Conservation (phyloP, 805 yeast genomes). For the Starmerella apicola region DNA sequence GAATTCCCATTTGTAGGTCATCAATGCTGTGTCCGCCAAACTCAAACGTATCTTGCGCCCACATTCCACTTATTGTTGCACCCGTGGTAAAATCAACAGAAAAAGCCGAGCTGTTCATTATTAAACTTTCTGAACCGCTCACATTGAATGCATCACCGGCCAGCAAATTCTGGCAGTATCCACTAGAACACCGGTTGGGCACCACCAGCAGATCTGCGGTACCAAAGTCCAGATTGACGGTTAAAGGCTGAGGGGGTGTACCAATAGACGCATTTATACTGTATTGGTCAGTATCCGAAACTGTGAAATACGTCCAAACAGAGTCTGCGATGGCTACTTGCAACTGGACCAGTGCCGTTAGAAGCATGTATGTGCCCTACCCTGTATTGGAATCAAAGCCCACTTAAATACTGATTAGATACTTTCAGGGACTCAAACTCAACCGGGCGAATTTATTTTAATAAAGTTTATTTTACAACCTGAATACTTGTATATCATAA, state of each 20-base stretch:
- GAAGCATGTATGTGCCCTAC: too few species aligned
- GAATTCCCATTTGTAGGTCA: slow-evolving; percentile 1
- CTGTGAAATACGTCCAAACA: neutral
- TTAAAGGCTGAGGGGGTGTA: slow-evolving; percentile 12
- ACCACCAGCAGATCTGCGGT: slow-evolving; percentile 13
- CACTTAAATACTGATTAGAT: too few species aligned
- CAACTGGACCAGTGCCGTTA: too few species aligned
- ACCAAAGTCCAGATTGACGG: slow-evolving; percentile 13
- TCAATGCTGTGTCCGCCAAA: neutral
- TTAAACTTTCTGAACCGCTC: neutral
- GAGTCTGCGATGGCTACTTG: too few species aligned
- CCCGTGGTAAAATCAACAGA: slow-evolving; percentile 7
- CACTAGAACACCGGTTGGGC: slow-evolving; percentile 5
- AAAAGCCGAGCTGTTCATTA: neutral
- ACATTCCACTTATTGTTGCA: slow-evolving; percentile 6
- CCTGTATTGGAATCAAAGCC: too few species aligned
- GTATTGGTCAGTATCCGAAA: neutral
- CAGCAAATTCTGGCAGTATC: neutral
- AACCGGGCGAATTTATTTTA: too few species aligned
- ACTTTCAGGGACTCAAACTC: too few species aligned
- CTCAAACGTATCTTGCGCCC: slow-evolving; percentile 10
- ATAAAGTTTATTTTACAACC: too few species aligned
- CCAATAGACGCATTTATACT: slow-evolving; percentile 4
- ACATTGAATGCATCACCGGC: neutral
- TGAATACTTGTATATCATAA: too few species aligned